These are phyloP conservation scores for Salix udensis DNA, from an alignment of 345 rosid species.

Conservation along the genomic window DNA sequence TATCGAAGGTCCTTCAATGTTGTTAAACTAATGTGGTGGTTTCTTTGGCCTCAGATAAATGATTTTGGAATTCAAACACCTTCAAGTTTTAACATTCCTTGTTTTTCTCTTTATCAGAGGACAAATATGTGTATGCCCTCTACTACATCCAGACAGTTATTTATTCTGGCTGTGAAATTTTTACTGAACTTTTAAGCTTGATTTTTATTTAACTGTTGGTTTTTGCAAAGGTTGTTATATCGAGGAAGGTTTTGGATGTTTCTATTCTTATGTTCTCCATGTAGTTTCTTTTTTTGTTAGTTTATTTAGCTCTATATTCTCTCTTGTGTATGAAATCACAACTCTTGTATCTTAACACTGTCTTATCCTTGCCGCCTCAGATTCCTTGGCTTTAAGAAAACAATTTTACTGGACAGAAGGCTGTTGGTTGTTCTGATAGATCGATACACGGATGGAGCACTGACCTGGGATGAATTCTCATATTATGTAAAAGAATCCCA, in stretches of 20 bases:
- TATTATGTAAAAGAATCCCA: constrained; percentile 69
- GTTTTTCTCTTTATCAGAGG: constrained; percentile 3
- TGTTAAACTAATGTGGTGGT: background rate
- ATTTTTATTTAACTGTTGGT: background rate
- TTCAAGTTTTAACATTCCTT: background rate
- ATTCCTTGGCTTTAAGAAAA: constrained; percentile 85
- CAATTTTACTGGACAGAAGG: constrained; percentile 67
- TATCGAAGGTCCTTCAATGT: background rate
- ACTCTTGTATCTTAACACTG: background rate
- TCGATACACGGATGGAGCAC: constrained; percentile 49
- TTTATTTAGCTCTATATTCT: no score
- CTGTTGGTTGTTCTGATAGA: constrained; percentile 80
- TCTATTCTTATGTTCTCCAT: background rate
- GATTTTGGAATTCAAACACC: constrained; percentile 14
- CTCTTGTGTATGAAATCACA: background rate
- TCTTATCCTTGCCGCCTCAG: constrained; percentile 35
- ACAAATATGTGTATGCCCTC: constrained; percentile 8
- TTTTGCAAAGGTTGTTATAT: background rate
- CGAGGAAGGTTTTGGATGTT: background rate
- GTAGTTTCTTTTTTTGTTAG: background rate
- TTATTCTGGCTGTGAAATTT: constrained; percentile 13
- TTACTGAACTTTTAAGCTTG: background rate
- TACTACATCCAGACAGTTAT: background rate
- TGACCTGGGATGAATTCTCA: constrained; percentile 83
- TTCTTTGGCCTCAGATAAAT: constrained; percentile 17